phyloP scores from a whole-genome alignment of 108 stramenopile species.

The Nitzschia palea region DNA sequence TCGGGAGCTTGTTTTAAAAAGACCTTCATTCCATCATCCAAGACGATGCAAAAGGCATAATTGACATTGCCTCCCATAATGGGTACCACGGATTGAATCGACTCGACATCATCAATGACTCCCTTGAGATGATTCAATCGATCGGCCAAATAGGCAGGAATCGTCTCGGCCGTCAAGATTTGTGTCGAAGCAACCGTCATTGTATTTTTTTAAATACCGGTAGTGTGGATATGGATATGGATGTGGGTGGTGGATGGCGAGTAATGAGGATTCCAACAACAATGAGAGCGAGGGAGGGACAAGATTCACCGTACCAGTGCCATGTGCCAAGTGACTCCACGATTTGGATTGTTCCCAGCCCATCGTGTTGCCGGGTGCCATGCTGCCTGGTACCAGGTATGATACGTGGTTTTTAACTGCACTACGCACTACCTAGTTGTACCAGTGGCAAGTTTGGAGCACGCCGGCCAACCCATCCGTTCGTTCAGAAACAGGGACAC shows the following conservation, averaged over 20 bases:
- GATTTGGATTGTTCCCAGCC: background rate
- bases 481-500: too few relatives aligned
- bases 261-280: background rate
- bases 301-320: background rate
- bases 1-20: slow-evolving; percentile 86
- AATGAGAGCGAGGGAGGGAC: background rate
- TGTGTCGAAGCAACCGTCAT: slow-evolving; percentile 25
- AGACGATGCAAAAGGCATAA: slow-evolving; percentile 74
- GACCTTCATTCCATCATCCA: slow-evolving; percentile 39
- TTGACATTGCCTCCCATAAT: slow-evolving; percentile 85
- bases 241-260: background rate
- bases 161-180: slow-evolving; percentile 64
- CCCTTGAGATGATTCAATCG: slow-evolving; percentile 46
- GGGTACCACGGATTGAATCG: slow-evolving; percentile 41
- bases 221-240: background rate
- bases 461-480: too few relatives aligned
- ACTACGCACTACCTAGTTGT: too few relatives aligned
- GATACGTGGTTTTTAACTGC: too few relatives aligned
- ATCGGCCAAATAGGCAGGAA: slow-evolving; percentile 55
- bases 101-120: slow-evolving; percentile 15
- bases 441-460: too few relatives aligned
- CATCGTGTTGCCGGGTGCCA: too few relatives aligned
- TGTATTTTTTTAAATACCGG: background rate
- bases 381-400: too few relatives aligned
- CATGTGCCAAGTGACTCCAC: background rate